phyloP scores from a whole-genome alignment of 768 basidiomycete genomes.

The Tulasnella sp. region DNA sequence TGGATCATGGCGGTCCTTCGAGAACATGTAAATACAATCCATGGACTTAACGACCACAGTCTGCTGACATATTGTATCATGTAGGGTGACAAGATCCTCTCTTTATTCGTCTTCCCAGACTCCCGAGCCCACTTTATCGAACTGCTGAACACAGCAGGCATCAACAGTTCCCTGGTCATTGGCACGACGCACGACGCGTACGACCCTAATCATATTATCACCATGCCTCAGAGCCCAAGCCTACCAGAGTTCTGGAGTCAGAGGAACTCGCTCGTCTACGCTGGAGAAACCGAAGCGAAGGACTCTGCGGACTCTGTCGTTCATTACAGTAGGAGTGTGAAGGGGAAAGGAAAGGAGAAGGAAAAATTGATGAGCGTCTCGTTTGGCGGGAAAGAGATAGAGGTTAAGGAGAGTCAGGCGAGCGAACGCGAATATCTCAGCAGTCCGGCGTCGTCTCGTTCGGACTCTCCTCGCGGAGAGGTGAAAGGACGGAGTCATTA shows the following conservation, averaged over 20 bases:
- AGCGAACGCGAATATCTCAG: too few relatives aligned
- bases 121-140: conserved; percentile 59
- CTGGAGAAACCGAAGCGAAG: not conserved
- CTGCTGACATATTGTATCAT: not conserved
- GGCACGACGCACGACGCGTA: too few relatives aligned
- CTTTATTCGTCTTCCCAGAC: conserved; percentile 60
- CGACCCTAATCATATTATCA: not conserved
- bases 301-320: conserved; percentile 6
- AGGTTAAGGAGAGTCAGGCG: too few relatives aligned
- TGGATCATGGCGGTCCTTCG: conserved; percentile 44
- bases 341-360: not conserved
- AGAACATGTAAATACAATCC: conserved; percentile 42
- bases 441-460: too few relatives aligned
- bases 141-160: conserved; percentile 39
- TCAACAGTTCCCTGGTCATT: conserved; percentile 21
- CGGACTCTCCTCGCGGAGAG: too few relatives aligned
- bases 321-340: not conserved
- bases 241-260: not conserved
- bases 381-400: too few relatives aligned
- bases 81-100: conserved; percentile 48
- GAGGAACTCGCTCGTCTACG: not conserved
- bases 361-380: too few relatives aligned
- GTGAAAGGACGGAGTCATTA: too few relatives aligned
- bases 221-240: not conserved
- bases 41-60: not conserved